Percentiles rank a stretch among this genome's conserved stretches.
phyloP scores from a whole-genome alignment of 1,139 yeast genomes.

The Sugiyamaella castrensis region DNA sequence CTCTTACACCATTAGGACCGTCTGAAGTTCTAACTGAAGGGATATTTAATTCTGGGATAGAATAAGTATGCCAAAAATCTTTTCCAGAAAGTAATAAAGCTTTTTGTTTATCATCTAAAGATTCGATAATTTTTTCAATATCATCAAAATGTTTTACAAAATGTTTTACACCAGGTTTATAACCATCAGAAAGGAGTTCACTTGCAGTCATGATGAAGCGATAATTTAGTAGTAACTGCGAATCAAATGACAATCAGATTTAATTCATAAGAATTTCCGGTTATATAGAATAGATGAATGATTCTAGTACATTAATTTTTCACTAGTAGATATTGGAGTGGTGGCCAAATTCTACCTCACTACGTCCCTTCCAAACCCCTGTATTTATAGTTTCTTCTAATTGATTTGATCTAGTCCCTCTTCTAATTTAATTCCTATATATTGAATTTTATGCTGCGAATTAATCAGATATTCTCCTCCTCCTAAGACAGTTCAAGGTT shows the following conservation, averaged over 20 bases:
- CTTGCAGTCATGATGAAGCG: constrained; percentile 12
- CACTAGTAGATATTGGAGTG: too few relatives aligned
- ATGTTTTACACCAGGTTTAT: constrained; percentile 13
- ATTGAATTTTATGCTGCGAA: too few relatives aligned
- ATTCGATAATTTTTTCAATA: constrained; percentile 44
- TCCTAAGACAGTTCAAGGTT: constrained; percentile 6
- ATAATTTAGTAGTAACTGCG: too few relatives aligned
- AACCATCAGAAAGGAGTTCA: constrained; percentile 12
- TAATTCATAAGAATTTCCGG: too few relatives aligned
- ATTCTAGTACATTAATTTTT: too few relatives aligned
- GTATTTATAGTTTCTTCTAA: too few relatives aligned
- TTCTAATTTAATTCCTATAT: too few relatives aligned
- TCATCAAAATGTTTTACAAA: constrained; percentile 30
- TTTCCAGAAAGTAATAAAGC: constrained; percentile 41
- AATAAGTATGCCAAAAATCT: constrained; percentile 51
- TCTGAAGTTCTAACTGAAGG: constrained; percentile 44
- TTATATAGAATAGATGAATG: too few relatives aligned
- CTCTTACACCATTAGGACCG: constrained; percentile 57
- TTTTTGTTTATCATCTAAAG: constrained; percentile 50
- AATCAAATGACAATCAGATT: neutral
- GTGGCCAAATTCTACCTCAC: too few relatives aligned
- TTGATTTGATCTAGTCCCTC: too few relatives aligned
- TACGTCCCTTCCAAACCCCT: too few relatives aligned
- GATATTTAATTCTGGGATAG: constrained; percentile 47
- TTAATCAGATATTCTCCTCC: too few relatives aligned